Conservation (phyloP, 2,329 filamentous ascomycete species). For the Aspergillus ochraceus region DNA sequence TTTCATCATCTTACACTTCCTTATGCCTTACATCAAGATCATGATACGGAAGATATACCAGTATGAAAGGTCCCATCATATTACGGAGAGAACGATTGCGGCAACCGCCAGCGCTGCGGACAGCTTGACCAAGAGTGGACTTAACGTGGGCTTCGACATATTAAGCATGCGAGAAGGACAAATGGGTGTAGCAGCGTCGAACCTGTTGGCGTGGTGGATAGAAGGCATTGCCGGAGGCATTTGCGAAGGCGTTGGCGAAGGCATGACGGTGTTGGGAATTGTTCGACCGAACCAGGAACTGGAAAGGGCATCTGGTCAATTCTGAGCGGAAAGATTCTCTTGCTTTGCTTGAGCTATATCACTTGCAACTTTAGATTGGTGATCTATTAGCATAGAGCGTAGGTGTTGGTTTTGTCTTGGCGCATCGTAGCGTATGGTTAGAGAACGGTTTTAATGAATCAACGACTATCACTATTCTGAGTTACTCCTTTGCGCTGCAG, state of each 20-base stretch:
- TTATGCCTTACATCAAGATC: slow-evolving; percentile 61
- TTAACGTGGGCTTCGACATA: slow-evolving; percentile 56
- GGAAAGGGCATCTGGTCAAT: neutral
- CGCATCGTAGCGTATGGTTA: neutral
- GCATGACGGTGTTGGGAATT: slow-evolving; percentile 49
- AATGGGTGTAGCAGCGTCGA: slow-evolving; percentile 59
- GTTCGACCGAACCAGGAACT: slow-evolving; percentile 19
- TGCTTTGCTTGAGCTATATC: neutral
- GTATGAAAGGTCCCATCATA: slow-evolving; percentile 66
- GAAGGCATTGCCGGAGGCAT: slow-evolving; percentile 66
- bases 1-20: slow-evolving; percentile 60
- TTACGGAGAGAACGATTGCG: slow-evolving; percentile 60
- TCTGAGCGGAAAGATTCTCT: neutral
- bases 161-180: slow-evolving; percentile 64
- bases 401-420: neutral
- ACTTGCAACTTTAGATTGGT: neutral
- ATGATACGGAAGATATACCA: slow-evolving; percentile 56
- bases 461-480: neutral
- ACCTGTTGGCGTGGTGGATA: slow-evolving; percentile 61
- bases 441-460: neutral
- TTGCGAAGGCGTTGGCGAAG: slow-evolving; percentile 62
- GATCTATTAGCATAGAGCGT: neutral
- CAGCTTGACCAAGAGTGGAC: slow-evolving; percentile 52
- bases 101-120: slow-evolving; percentile 56
- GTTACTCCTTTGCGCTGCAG: neutral